Evolutionary conservation across 257 asterid genomes (phyloP).

Genomic region (Solanum corneliomulleri): DNA sequence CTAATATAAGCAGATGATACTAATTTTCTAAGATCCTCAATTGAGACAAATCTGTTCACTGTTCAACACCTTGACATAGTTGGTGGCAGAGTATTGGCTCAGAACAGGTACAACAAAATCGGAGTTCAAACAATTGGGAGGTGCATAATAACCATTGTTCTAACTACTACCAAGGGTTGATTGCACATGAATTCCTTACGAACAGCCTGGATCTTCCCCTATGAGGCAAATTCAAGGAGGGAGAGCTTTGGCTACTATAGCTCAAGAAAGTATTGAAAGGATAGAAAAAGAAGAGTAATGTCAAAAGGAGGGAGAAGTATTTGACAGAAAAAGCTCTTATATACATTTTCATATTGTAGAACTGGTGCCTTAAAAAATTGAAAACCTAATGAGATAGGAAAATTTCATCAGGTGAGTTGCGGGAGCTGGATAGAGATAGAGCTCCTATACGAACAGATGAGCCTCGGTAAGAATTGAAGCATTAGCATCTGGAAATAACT

Average conservation of each 20-base stretch:
- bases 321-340: background rate
- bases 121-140: background rate
- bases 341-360: background rate
- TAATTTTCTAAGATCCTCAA: background rate
- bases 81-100: background rate
- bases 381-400: background rate
- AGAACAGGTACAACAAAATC: background rate
- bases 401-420: background rate
- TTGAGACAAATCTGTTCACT: background rate
- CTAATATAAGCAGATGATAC: background rate
- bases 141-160: background rate
- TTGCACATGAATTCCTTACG: background rate
- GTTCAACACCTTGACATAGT: background rate
- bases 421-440: background rate
- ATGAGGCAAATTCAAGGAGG: background rate
- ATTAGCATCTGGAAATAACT: background rate
- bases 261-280: background rate
- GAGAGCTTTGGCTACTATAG: background rate
- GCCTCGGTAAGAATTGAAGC: background rate
- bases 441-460: background rate
- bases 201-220: background rate
- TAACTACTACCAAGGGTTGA: background rate
- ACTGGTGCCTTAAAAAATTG: background rate
- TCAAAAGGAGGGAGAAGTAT: background rate
- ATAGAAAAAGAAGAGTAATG: background rate